phyloP scores from a whole-genome alignment of 2,329 filamentous ascomycete species.

The Penicillium hordei region DNA sequence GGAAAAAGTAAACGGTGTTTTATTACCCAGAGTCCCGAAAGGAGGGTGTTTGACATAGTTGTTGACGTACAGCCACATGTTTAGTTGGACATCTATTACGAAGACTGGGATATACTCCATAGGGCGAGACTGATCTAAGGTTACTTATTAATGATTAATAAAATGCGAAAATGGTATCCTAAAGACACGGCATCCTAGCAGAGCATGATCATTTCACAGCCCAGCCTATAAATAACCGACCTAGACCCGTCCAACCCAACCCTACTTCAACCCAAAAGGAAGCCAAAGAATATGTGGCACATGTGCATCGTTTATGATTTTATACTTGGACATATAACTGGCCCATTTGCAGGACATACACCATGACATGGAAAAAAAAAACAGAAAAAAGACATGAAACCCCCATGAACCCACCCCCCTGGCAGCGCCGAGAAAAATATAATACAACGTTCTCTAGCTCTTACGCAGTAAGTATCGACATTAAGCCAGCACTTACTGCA shows the following conservation, averaged over 20 bases:
- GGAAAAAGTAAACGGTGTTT: no score
- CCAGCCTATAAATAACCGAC: background rate
- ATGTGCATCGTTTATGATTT: slow-evolving; percentile 5
- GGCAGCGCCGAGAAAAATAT: slow-evolving; percentile 9
- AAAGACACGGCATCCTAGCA: background rate
- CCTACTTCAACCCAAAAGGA: background rate
- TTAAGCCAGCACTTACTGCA: slow-evolving; percentile 7
- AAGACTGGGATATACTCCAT: background rate
- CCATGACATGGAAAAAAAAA: background rate
- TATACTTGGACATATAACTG: background rate
- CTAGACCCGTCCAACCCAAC: no score
- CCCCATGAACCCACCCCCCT: slow-evolving; percentile 1
- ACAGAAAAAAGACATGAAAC: background rate
- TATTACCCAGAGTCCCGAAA: background rate
- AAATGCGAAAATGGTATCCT: background rate
- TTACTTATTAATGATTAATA: no score
- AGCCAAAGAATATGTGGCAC: background rate
- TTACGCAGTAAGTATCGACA: background rate
- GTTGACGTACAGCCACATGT: background rate
- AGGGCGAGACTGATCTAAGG: no score
- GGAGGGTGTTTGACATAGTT: background rate
- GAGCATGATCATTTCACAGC: background rate
- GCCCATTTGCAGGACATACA: background rate
- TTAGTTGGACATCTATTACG: background rate
- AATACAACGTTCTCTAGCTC: slow-evolving; percentile 3